Percentiles rank a stretch among this genome's conserved stretches.
Conservation (phyloP, 2,329 filamentous ascomycete species). For the Aschersonia sp. region DNA sequence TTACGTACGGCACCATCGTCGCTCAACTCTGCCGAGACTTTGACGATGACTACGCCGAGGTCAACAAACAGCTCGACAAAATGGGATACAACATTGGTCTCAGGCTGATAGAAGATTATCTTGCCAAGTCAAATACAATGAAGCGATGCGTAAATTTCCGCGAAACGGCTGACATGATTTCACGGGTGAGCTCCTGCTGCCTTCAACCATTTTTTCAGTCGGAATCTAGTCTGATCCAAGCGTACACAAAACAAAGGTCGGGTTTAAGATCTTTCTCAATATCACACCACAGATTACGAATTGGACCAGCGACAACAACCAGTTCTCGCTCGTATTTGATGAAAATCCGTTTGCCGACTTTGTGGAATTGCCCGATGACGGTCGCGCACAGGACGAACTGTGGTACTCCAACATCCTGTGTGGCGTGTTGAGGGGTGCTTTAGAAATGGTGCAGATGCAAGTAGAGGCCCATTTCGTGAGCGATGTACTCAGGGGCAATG, state of each 20-base stretch:
- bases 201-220: background rate
- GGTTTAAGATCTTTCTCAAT: constrained; percentile 98
- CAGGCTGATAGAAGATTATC: constrained; percentile 90
- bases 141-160: constrained; percentile 83
- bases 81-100: constrained; percentile 99
- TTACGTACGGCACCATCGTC: constrained; percentile 96
- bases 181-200: constrained; percentile 45
- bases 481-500: constrained; percentile 81
- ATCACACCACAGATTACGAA: constrained; percentile 87
- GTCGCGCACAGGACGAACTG: constrained; percentile 84
- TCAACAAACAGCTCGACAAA: constrained; percentile 95
- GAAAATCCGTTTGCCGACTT: constrained; percentile 96
- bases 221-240: background rate
- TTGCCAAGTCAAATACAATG: constrained; percentile 85
- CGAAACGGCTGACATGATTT: constrained; percentile 93
- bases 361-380: constrained; percentile 92
- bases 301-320: constrained; percentile 92
- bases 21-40: constrained; percentile 94
- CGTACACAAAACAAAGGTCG: constrained; percentile 44
- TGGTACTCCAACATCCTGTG: constrained; percentile 99
- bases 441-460: constrained; percentile 99
- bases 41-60: constrained; percentile 82
- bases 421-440: constrained; percentile 73
- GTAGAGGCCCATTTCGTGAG: constrained; percentile 94
- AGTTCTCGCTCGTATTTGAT: constrained; percentile 91